Evolutionary conservation across 805 yeast genomes (phyloP).

Genomic region (Yarrowia divulgata): DNA sequence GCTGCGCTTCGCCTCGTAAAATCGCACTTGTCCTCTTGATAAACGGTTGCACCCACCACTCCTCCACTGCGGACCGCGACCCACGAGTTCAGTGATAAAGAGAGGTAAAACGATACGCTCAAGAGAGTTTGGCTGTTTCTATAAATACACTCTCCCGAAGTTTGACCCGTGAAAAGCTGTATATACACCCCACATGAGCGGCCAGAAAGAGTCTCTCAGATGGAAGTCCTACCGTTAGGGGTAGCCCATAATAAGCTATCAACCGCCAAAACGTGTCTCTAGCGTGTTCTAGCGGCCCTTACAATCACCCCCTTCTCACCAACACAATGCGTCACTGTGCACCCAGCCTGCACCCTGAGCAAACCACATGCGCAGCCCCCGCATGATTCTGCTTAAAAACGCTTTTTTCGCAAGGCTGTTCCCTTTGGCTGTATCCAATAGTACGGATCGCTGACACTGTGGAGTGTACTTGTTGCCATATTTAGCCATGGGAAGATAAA

Average conservation of each 20-base stretch:
- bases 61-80: neutral
- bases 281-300: too few relatives aligned
- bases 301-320: neutral
- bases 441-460: neutral
- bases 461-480: neutral
- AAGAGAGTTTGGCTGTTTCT: neutral
- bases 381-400: constrained; percentile 7
- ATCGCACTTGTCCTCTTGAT: constrained; percentile 15
- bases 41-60: constrained; percentile 9
- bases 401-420: constrained; percentile 21
- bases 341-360: neutral
- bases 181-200: neutral
- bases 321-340: constrained; percentile 8
- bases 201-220: too few relatives aligned
- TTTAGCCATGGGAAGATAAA: neutral
- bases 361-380: constrained; percentile 19
- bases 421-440: neutral
- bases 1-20: constrained; percentile 31
- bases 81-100: neutral
- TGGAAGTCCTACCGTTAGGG: too few relatives aligned
- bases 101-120: neutral
- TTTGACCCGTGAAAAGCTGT: too few relatives aligned
- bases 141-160: constrained; percentile 3
- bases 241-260: too few relatives aligned
- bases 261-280: too few relatives aligned